Conservation (phyloP, 129 eudicot species). For the Flaveria brownii region DNA sequence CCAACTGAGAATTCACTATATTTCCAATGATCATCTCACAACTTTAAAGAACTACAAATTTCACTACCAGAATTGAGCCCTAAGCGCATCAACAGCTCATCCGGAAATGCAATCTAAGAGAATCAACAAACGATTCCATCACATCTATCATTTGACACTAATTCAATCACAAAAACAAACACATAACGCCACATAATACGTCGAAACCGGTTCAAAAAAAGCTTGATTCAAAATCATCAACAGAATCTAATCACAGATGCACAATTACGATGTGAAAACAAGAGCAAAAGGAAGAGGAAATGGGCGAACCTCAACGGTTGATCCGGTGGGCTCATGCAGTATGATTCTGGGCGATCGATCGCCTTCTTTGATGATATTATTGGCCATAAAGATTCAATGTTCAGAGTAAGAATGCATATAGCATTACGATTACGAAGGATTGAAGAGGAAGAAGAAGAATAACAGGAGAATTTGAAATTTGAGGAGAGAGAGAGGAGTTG, state of each 20-base stretch:
- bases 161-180: conserved; percentile 11
- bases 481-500: conserved; percentile 14
- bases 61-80: conserved; percentile 21
- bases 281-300: not conserved
- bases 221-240: not conserved
- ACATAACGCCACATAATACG: conserved; percentile 2
- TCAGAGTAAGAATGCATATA: conserved; percentile 18
- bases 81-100: conserved; percentile 10
- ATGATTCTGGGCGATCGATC: conserved; percentile 58
- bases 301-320: conserved; percentile 68
- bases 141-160: conserved; percentile 1
- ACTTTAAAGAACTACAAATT: not conserved
- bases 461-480: conserved; percentile 33
- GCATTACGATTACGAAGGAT: conserved; percentile 31
- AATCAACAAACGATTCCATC: conserved; percentile 15
- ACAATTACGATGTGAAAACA: not conserved
- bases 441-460: conserved; percentile 1
- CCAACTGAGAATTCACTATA: conserved; percentile 5
- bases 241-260: not conserved
- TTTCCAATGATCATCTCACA: not conserved
- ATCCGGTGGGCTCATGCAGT: conserved; percentile 73
- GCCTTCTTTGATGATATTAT: conserved; percentile 48
- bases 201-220: conserved; percentile 12
- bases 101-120: too few species aligned
- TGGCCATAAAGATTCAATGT: conserved; percentile 32